Conservation (phyloP, 441 rosid species). For the Adansonia rubrostipa region DNA sequence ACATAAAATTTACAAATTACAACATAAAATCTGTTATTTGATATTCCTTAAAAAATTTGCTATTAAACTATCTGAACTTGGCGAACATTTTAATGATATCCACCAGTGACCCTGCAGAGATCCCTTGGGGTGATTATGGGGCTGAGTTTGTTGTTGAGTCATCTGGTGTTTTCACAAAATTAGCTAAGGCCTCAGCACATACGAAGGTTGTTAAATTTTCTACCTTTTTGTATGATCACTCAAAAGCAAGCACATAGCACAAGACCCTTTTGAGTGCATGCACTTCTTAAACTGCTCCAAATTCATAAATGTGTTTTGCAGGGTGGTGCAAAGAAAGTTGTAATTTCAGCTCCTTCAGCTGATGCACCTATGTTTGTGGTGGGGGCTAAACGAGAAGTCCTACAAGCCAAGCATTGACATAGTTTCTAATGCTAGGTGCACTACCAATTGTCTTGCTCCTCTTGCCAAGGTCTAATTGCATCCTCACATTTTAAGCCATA, state of each 20-base stretch:
- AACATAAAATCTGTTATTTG: not conserved
- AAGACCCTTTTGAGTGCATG: not conserved
- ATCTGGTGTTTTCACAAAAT: constrained; percentile 89
- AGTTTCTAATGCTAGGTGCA: constrained; percentile 99
- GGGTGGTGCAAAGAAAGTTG: constrained; percentile 97
- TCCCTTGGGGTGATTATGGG: constrained; percentile 96
- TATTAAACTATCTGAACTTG: constrained; percentile 8
- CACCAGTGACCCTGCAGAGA: constrained; percentile 85
- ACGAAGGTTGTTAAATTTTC: constrained; percentile 51
- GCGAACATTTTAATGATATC: constrained; percentile 27
- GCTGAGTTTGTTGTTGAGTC: constrained; percentile 93
- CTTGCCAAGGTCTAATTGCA: constrained; percentile 83
- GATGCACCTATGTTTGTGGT: constrained; percentile 99
- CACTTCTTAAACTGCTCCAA: not conserved
- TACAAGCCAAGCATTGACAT: constrained; percentile 87
- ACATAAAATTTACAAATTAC: not conserved
- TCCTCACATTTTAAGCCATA: constrained; percentile 18
- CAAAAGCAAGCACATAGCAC: not conserved
- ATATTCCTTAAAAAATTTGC: not conserved
- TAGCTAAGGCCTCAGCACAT: constrained; percentile 84
- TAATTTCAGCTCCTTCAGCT: constrained; percentile 97
- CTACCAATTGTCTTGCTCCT: constrained; percentile 99
- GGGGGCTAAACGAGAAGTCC: constrained; percentile 90
- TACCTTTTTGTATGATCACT: not conserved
- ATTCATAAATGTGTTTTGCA: constrained; percentile 36